Evolutionary conservation across 73 alveolate genomes (phyloP), one percentile per base, ranked within the genome.

Genomic region (Symbiodinium pilosum): DNA sequence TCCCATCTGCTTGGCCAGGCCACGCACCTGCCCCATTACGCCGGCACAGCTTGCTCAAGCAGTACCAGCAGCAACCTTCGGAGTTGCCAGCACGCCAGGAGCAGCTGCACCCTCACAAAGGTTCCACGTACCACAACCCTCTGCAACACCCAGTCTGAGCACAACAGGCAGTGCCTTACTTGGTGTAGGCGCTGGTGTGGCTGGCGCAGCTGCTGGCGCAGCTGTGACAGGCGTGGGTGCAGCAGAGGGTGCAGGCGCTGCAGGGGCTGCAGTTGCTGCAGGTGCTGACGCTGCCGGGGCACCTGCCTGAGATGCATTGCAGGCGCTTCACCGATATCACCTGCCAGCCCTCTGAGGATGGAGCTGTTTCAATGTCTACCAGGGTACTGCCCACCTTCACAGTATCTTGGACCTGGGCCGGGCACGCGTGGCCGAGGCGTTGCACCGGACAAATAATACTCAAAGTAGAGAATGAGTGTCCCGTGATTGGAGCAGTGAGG

Each of bases 11-110:
- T 47, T 42, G 34, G 98, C 98, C 83, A 92, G 28, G 83, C 98
- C 89, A 3, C 98, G 89, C 83, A 92, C 98, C 98, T 92, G 12
- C 88, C 41, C 24, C 56, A 81, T 20, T 36, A 7, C 40, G 5
- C 34, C 12, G 7, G 5, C 4, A 81, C 59, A 47, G 6, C 59
- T 47, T 47, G 21, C 6, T 47, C 21, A 47, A 9, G 6, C 59
- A 14, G 59, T 47, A 14, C 59, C 59, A 47, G 6, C 59, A 6
- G 2, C 47, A 8, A 64, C 96, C 96, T 89, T 89, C 36, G 96
- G 96, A 16, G 96, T 89, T 12, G 96, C 96, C 47, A 89, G 96
- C 42, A 89, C 96, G 32, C 96, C 96, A 32, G 86, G 86, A 41
- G 96, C 96, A 83, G 68, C 42, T 26, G 73, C 73, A 56, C 59